These are phyloP conservation scores for Globisporangium emineosum DNA, from an alignment of 352 stramenopile genomes.

Conservation along the genomic window DNA sequence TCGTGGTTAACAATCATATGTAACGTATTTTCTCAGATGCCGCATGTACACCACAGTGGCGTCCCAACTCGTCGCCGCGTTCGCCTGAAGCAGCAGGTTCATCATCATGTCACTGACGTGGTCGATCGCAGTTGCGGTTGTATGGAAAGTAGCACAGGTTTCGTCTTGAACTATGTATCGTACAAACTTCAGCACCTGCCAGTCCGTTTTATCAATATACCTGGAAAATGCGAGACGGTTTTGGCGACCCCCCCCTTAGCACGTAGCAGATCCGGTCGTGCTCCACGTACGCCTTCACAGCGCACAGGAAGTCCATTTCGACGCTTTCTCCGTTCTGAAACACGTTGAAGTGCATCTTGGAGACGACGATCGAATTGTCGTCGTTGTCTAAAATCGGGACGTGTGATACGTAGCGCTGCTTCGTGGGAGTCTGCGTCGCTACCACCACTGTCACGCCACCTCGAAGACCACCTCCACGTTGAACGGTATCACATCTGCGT, in stretches of 20 bases:
- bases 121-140: constrained; percentile 5
- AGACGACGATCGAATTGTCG: background rate
- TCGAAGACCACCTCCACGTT: constrained; percentile 2
- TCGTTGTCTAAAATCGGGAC: no score
- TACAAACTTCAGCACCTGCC: no score
- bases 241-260: constrained; percentile 8
- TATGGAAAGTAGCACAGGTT: no score
- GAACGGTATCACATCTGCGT: constrained; percentile 14
- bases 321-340: constrained; percentile 5
- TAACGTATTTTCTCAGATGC: no score
- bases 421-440: background rate
- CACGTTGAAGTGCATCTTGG: constrained; percentile 7
- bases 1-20: no score
- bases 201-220: constrained; percentile 17
- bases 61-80: constrained; percentile 3
- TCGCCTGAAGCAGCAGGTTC: constrained; percentile 5
- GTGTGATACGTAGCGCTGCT: background rate
- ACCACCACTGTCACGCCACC: constrained; percentile 9
- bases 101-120: constrained; percentile 11
- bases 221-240: constrained; percentile 8
- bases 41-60: background rate
- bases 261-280: background rate
- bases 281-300: constrained; percentile 4
- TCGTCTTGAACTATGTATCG: no score
- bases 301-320: background rate